phyloP scores from a whole-genome alignment of 257 asterid genomes.

The Solanum chiquidenum region DNA sequence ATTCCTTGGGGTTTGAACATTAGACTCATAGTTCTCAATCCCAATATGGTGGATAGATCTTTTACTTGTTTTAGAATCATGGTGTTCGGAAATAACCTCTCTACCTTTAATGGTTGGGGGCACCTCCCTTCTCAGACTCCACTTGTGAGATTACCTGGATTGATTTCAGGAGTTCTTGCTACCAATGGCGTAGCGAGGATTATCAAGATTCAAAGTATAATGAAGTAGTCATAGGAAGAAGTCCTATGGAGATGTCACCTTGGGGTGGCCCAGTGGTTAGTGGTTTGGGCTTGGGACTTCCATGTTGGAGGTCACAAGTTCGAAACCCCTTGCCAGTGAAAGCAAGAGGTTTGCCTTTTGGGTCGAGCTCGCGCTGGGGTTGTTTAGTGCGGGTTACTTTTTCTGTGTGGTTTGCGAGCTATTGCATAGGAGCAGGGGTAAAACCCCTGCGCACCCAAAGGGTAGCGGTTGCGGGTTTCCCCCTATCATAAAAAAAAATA shows the following conservation, averaged over 20 bases:
- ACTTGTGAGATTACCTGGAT: background rate
- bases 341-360: background rate
- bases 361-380: background rate
- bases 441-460: background rate
- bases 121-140: background rate
- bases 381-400: background rate
- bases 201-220: background rate
- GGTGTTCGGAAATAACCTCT: background rate
- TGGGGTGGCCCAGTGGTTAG: background rate
- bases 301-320: background rate
- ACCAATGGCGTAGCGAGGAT: background rate
- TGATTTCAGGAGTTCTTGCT: background rate
- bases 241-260: background rate
- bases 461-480: background rate
- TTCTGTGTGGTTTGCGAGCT: background rate
- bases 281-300: background rate
- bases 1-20: background rate
- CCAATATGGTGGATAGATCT: background rate
- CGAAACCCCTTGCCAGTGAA: background rate
- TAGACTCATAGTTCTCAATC: background rate
- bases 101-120: background rate
- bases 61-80: background rate
- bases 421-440: background rate
- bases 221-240: background rate
- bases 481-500: background rate